phyloP scores from a whole-genome alignment of 768 basidiomycete species.

The Boletus rubropictus region DNA sequence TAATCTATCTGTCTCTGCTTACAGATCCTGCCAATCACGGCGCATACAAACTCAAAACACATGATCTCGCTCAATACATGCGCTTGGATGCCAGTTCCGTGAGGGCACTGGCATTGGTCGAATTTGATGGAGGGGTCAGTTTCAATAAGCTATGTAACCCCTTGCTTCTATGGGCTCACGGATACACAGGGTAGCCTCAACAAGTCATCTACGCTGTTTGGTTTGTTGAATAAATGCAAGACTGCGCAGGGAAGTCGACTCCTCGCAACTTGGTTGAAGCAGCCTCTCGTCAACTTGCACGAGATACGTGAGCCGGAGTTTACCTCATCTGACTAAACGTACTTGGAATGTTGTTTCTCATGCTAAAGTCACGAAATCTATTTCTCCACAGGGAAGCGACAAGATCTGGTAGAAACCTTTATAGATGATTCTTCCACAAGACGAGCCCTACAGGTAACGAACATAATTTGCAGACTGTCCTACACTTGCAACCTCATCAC shows the following conservation, averaged over 20 bases:
- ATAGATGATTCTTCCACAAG: constrained; percentile 72
- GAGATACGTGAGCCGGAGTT: constrained; percentile 66
- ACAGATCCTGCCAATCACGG: constrained; percentile 74
- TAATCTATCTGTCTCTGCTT: constrained; percentile 76
- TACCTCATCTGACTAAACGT: not conserved
- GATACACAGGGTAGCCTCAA: constrained; percentile 47
- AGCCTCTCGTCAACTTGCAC: constrained; percentile 89
- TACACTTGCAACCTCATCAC: not conserved
- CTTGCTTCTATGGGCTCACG: not conserved
- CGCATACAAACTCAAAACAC: constrained; percentile 73
- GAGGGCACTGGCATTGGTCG: constrained; percentile 80
- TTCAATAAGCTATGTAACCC: not conserved
- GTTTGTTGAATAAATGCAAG: constrained; percentile 91
- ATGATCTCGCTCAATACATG: constrained; percentile 94
- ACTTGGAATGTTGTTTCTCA: not conserved
- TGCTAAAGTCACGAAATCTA: not conserved
- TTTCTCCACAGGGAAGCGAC: constrained; percentile 70
- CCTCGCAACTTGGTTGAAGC: constrained; percentile 90
- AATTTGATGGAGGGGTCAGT: constrained; percentile 46
- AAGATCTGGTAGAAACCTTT: constrained; percentile 82
- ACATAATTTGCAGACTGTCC: not conserved
- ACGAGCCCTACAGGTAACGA: constrained; percentile 64
- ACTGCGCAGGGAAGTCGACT: constrained; percentile 89
- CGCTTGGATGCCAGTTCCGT: constrained; percentile 92
- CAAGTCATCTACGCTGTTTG: constrained; percentile 83